Evolutionary conservation across 2,329 filamentous ascomycete genomes (phyloP).

Genomic region (Tolypocladium cylindrosporum): DNA sequence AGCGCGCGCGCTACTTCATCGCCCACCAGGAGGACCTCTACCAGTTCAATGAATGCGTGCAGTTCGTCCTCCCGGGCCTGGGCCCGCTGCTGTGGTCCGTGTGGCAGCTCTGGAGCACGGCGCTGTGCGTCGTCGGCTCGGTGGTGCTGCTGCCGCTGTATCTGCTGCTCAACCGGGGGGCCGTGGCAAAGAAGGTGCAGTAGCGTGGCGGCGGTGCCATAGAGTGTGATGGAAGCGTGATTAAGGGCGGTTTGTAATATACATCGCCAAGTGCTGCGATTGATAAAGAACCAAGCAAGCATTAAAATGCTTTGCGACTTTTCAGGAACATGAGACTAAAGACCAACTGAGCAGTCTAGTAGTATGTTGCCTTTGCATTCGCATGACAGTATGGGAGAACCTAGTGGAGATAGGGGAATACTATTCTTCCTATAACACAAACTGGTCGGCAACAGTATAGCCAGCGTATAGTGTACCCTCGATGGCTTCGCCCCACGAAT

Average conservation of each 20-base stretch:
- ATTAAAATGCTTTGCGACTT: no score
- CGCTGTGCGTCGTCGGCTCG: conserved; percentile 51
- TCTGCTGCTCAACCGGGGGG: conserved; percentile 16
- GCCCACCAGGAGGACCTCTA: conserved; percentile 72
- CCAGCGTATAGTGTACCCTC: no score
- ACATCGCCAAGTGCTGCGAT: neutral
- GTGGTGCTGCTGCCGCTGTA: conserved; percentile 31
- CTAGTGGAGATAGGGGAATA: no score
- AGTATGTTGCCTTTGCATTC: no score
- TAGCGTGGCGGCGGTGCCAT: neutral
- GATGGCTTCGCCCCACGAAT: no score
- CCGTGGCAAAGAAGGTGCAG: conserved; percentile 4
- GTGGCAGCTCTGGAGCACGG: conserved; percentile 56
- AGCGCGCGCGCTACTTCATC: conserved; percentile 54
- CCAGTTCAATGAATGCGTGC: conserved; percentile 64
- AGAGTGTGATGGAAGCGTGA: neutral
- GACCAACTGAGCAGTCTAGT: no score
- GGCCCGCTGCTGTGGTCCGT: conserved; percentile 41
- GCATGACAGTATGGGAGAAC: no score
- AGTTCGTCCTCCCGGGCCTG: conserved; percentile 56
- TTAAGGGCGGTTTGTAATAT: neutral
- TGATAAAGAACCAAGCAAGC: neutral
- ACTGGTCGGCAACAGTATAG: no score
- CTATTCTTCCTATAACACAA: no score
- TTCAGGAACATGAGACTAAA: no score